Base-by-base conservation (phyloP, 1,139 yeast genomes). In the Insectozyma bohioensis region DNA sequence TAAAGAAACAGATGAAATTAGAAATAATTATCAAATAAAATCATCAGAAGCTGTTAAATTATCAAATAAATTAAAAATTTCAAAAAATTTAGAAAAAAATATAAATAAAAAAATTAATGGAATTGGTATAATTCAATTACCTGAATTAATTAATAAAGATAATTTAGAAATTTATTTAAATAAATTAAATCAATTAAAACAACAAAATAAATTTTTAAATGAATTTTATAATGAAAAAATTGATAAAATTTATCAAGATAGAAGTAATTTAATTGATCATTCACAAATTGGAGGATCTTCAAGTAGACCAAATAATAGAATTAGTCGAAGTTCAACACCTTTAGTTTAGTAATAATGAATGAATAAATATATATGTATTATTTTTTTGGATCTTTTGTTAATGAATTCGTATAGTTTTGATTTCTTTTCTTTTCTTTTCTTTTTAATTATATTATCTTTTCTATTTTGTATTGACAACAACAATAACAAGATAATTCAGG, bases 41-140 rank as follows among this genome's bases (percentile, higher is more conserved):
- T 79, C 86, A 0, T 58, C 78, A 0, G 58, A 56, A 12, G 87
- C 87, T 0, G 83, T 80, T 1, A 75, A 71, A 28, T 47, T 63
- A 20, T 67, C 83, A 1, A 49, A 53, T 0, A 44, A 45, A 12
- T 45, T 72, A 6, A 55, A 53, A n/a, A 35, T 45, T 1, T 37
- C 66, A 9, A 62, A 60, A 29, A 53, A 48, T 1, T 47, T 48
- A 8, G 57, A 62, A 26, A 51, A 45, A 0, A 43, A 46, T 19
- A 46, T 78, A 5, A 54, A 57, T 12, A 41, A 42, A 5, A 69
- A 69, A 40, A 45, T 71, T 4, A 54, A 62, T 19, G 79, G 78
- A 0, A 65, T 67, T 1, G 72, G 74, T 2, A 64, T 69, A 41
- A 56, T 52, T 22, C 47, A 63, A 1, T 54, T 78, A 28, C 73